Evolutionary conservation across 345 rosid species (phyloP), one percentile per base, ranked within the genome.

Genomic region (Crucihimalaya himalaica): DNA sequence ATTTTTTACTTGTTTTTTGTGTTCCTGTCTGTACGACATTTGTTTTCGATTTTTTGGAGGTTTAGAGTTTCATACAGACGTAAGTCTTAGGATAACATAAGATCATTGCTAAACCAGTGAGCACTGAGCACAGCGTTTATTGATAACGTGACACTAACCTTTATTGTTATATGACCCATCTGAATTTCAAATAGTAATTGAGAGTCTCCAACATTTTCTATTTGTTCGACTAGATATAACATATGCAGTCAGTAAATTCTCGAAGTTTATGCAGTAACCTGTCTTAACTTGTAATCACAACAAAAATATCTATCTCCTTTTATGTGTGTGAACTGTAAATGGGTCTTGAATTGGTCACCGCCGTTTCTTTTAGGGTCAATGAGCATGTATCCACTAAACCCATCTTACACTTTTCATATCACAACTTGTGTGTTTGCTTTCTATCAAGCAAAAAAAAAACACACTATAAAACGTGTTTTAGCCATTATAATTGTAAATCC

Each of bases 331-430:
- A 46, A 65, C 59, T 65, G 72, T 66, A 39, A 47, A 47, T 57
- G 59, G 66, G 66, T 37, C 52, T 66, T 48, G 52, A 66, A 74
- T 0, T 35, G 34, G 66, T 74, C 78, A 35, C 25, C 32, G 51
- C 72, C 52, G 43, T 66, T 63, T 66, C 52, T 25, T 74, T 57
- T 59, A 18, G 25, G 52, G 71, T 56, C 59, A 65, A 37, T 56
- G 59, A 66, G 60, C 47, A 35, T 35, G n/a, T 25, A 65, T 73
- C 78, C 72, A 66, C 60, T 66, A 13, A 53, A 27, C 32, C 37
- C 56, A 63, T 19, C 66, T 46, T 31, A 73, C 40, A 55, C 77
- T 73, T 55, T 73, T 34, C 40, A 34, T 11, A 14, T 55, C 51
- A 47, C 72, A 47, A 65, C 72, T 74, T 47, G 66, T 61, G 31